Evolutionary conservation across 306 rosid species (phyloP), one percentile per base, ranked within the genome.

Genomic region (Sindora glabra): DNA sequence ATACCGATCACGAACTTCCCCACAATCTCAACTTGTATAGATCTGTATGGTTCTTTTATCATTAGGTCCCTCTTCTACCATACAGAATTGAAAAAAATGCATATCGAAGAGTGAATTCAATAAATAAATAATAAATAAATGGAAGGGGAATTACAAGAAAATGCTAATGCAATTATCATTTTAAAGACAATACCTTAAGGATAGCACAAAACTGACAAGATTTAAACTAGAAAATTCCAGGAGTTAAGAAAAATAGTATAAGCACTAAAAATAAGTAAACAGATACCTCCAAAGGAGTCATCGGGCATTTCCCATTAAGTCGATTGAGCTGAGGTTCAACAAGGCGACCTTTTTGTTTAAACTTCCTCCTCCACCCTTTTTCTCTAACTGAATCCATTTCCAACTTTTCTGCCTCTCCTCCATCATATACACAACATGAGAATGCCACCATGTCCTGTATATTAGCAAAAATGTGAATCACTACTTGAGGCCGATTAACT

Each of bases 391-490:
- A 76, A 76, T 88, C 85, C 98, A 92, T 86, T 78, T 82, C 90
- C 45, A 65, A 33, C 50, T 82, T 89, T 69, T 89, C 97, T 32
- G 70, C 78, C 71, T 77, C 63, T 56, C 95, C 99, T 42, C 99
- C 96, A 63, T 86, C 95, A 70, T 94, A 94, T 51, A 84, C 60
- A 55, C 99, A 94, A 76, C 97, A 94, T 17, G 96, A 94, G 79
- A 94, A 94, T 39, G 99, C 99, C 25, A 94, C 81, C 97, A 94
- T 94, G 82, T 94, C 99, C 99, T 94, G 71, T 42, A 66, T 48
- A 58, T 56, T 62, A 62, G 24, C 27, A n/a, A n/a, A n/a, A n/a
- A n/a, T n/a, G n/a, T n/a, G n/a, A n/a, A n/a, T n/a, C n/a, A 21
- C 34, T 4, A 29, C 8, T 4, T 29, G 58, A 46, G 41, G 62